A percentile compares a stretch with the other conserved stretches of the same genome.
Evolutionary conservation across 192 early-diverging fungal genomes (phyloP).

Genomic region (Linnemannia exigua): DNA sequence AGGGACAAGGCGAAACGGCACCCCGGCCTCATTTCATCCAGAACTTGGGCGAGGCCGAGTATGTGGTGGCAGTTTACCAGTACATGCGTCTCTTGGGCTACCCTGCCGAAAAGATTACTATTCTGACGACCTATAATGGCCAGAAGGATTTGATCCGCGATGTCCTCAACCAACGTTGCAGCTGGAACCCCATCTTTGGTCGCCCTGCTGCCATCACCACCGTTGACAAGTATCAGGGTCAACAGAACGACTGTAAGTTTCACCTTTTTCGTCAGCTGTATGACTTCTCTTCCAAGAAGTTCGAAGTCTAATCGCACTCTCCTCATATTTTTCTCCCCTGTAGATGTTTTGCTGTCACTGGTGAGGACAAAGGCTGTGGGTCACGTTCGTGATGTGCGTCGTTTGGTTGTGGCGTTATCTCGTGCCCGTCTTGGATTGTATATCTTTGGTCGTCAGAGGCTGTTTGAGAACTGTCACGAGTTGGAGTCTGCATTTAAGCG

Average conservation of each 20-base stretch:
- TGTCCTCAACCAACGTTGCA: constrained; percentile 88
- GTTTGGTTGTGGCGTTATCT: constrained; percentile 95
- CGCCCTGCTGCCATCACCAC: constrained; percentile 86
- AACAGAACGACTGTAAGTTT: constrained; percentile 89
- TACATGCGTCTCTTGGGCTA: constrained; percentile 98
- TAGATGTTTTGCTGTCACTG: constrained; percentile 90
- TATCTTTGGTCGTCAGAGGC: constrained; percentile 81
- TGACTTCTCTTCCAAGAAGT: neutral
- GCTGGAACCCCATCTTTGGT: constrained; percentile 90
- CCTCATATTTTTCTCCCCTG: neutral
- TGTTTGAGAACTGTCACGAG: constrained; percentile 90
- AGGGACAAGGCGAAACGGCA: constrained; percentile 86
- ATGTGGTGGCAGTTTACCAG: constrained; percentile 93
- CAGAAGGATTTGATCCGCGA: constrained; percentile 94
- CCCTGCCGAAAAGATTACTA: constrained; percentile 88
- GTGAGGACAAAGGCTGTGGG: constrained; percentile 93
- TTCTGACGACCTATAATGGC: constrained; percentile 98
- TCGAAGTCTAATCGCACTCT: neutral
- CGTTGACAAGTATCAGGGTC: constrained; percentile 98
- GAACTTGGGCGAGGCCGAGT: constrained; percentile 99
- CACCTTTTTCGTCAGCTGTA: neutral
- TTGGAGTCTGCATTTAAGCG: constrained; percentile 76
- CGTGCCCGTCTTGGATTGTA: constrained; percentile 95
- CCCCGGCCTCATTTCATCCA: constrained; percentile 93
- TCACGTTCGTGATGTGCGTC: constrained; percentile 93